Base-by-base conservation (phyloP, 169 alveolate species). In the Babesia ovata region DNA sequence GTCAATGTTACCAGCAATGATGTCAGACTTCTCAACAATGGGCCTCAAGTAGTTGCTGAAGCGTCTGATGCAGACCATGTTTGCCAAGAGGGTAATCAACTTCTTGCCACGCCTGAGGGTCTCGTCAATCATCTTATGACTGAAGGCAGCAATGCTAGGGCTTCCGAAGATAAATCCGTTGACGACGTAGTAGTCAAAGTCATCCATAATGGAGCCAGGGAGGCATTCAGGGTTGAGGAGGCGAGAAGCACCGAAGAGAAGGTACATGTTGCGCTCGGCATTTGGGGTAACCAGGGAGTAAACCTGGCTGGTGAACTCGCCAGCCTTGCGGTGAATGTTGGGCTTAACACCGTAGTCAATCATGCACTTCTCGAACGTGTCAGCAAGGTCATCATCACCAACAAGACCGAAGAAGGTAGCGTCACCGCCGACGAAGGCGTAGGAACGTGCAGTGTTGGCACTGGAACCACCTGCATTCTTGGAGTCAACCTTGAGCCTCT, bases 61-160 rank as follows among this genome's bases (percentile, higher is more conserved):
- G 13, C 8, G 2, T 22, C 66, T 56, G 24, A 67, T 57, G 65
- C 76, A 67, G 19, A 67, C 17, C 2, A 8, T 49, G 65, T 67
- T 52, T 8, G 76, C 65, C 2, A 67, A 17, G 29, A 54, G 36
- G 36, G 66, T 67, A 21, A 67, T 67, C 28, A 67, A 0, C 45
- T 48, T 44, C 57, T 67, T 67, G 6, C 66, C 66, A 52, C 76
- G 76, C n/a, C 45, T 36, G 3, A 67, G 26, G 56, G 76, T 53
- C 0, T 28, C 76, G n/a, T 26, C 76, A 28, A 67, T 66, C 66
- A 67, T 50, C 36, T 33, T 14, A 57, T 67, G 1, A 48, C 56
- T 52, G 45, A 67, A 52, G n/a, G 3, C 54, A 50, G 17, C 39
- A 19, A 4, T 48, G 36, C n/a, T 56, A 11, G 22, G 48, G 45